Evolutionary conservation across 257 asterid genomes (phyloP), one percentile per base, ranked within the genome.

Genomic region (Nicotiana knightiana): DNA sequence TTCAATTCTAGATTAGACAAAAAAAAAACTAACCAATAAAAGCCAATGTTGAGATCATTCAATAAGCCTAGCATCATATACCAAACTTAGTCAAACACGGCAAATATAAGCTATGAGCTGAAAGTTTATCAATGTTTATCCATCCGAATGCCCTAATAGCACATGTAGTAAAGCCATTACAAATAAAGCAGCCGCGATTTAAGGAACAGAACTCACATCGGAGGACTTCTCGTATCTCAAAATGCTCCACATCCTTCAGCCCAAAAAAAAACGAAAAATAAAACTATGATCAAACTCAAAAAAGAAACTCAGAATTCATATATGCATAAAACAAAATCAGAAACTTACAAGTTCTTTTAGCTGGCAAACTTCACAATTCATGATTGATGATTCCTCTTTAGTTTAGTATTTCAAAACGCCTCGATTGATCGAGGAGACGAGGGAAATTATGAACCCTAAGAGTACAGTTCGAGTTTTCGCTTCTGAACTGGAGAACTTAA

Each of bases 201-300:
- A 39, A 24, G 21, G 59, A 71, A 71, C n/a, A 21, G 61, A 82
- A 90, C 98, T 89, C 86, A 96, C 99, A 94, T 85, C 97, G 96
- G 35, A 96, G 96, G 82, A 94, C 98, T 91, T 96, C 98, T n/a
- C 99, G 94, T 68, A 93, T 91, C 95, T 96, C 94, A 77, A 94
- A 92, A 91, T 93, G 97, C 90, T 96, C 98, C 81, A 94, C 97
- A 79, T 96, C 99, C 99, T 96, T 43, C 57, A 51, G 26, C 48
- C 5, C 11, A 11, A 3, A 85, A 85, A 13, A 81, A 79, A 3
- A 39, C 9, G 65, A 51, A 16, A 37, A 51, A 51, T 75, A 1
- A 51, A 8, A 51, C 7, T 16, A 71, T 16, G 18, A 70, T 43
- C 35, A 55, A 57, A 16, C 81, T 26, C 32, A 63, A 18, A 26